phyloP scores from a whole-genome alignment of 257 asterid species.

The Jaltomata sinuosa region DNA sequence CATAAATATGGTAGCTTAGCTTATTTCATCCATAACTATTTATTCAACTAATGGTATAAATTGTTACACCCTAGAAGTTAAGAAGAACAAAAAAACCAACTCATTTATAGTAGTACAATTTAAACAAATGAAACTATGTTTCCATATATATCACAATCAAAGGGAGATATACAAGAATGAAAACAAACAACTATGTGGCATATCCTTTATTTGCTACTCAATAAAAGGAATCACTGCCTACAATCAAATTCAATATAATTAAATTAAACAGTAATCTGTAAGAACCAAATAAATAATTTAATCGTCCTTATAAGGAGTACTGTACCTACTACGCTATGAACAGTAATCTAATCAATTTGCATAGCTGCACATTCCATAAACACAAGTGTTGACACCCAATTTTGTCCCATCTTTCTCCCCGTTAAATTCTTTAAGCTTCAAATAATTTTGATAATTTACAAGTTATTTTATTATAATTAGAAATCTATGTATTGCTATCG shows the following conservation, averaged over 20 bases:
- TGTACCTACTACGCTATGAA: neutral
- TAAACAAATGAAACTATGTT: neutral
- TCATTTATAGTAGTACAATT: neutral
- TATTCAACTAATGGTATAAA: neutral
- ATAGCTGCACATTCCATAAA: constrained; percentile 58
- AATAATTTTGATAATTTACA: too few relatives aligned
- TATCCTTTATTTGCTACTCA: neutral
- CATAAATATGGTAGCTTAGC: too few relatives aligned
- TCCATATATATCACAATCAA: neutral
- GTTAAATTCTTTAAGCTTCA: too few relatives aligned
- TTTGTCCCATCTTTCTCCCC: too few relatives aligned
- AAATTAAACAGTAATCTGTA: neutral
- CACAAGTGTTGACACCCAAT: too few relatives aligned
- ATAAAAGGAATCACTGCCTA: neutral
- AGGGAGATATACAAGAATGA: neutral
- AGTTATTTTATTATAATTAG: too few relatives aligned
- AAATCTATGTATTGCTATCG: too few relatives aligned
- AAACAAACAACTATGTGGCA: neutral
- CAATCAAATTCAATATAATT: neutral
- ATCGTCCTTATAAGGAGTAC: neutral
- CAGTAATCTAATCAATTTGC: constrained; percentile 8
- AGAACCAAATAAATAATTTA: neutral
- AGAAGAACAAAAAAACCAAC: neutral
- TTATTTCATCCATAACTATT: too few relatives aligned
- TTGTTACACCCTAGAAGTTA: neutral